Percentiles rank a stretch among this genome's conserved stretches.
Conservation (phyloP, 305 asterid species). For the Striga hermonthica region DNA sequence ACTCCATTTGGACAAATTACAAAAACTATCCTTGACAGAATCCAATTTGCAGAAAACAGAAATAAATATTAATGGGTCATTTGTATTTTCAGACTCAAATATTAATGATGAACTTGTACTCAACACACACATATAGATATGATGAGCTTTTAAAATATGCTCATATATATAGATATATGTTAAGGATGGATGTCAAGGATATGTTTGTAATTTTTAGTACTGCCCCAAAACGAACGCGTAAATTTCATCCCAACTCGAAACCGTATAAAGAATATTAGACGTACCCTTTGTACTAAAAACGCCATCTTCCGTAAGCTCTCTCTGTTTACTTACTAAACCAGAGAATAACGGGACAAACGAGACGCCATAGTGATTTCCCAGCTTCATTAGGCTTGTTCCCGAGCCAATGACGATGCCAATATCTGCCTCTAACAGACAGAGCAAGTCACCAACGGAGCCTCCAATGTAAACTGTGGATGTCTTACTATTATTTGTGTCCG, state of each 20-base stretch:
- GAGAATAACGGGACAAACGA: slow-evolving; percentile 55
- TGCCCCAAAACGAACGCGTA: slow-evolving; percentile 53
- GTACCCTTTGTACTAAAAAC: slow-evolving; percentile 31
- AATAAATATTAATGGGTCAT: neutral
- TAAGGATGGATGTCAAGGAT: neutral
- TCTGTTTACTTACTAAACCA: slow-evolving; percentile 51
- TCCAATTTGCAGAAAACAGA: neutral
- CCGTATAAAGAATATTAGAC: slow-evolving; percentile 52
- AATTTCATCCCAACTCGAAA: slow-evolving; percentile 65
- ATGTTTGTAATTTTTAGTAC: slow-evolving; percentile 15
- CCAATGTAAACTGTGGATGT: slow-evolving; percentile 54
- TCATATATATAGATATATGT: neutral
- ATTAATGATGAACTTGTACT: too few relatives aligned
- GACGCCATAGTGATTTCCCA: slow-evolving; percentile 54
- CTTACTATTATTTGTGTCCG: slow-evolving; percentile 27
- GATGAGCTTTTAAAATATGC: too few relatives aligned
- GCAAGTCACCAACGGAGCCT: slow-evolving; percentile 66
- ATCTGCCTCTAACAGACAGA: slow-evolving; percentile 62
- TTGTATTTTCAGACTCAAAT: neutral
- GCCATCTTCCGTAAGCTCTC: slow-evolving; percentile 39
- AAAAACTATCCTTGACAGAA: neutral
- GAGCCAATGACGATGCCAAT: slow-evolving; percentile 59
- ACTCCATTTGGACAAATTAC: neutral
- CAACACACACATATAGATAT: too few relatives aligned
- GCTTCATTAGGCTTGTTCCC: slow-evolving; percentile 42